A percentile compares a stretch with the other conserved stretches of the same genome.
These are phyloP conservation scores for Forsythia suspensa DNA, from an alignment of 257 asterid species.

Conservation along the genomic window DNA sequence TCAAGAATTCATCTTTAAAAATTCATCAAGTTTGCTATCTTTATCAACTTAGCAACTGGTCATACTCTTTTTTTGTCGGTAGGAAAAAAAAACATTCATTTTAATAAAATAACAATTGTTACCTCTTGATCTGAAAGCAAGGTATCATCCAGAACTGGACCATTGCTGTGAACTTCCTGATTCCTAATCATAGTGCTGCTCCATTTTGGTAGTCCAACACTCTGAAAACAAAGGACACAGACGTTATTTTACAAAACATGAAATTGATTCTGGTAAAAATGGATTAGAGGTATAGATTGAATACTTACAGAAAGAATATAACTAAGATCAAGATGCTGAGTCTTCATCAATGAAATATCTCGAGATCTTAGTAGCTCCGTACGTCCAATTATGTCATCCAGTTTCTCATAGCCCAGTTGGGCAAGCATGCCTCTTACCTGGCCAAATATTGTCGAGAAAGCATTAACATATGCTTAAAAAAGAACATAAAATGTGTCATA, in stretches of 20 bases:
- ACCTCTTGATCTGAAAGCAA: conserved; percentile 86
- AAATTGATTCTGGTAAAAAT: conserved; percentile 9
- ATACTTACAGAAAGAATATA: conserved; percentile 73
- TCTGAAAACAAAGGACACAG: conserved; percentile 38
- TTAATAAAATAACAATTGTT: conserved; percentile 8
- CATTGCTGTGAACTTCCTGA: conserved; percentile 91
- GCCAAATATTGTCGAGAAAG: conserved; percentile 24
- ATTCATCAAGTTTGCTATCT: neutral
- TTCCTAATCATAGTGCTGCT: conserved; percentile 86
- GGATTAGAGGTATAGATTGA: conserved; percentile 1
- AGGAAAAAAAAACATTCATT: neutral
- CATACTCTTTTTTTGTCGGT: neutral
- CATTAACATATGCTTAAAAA: conserved; percentile 6
- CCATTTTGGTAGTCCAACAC: conserved; percentile 83
- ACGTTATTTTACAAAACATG: conserved; percentile 6
- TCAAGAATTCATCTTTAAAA: neutral
- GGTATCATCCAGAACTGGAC: conserved; percentile 89
- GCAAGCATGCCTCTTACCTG: conserved; percentile 95
- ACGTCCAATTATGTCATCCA: conserved; percentile 91
- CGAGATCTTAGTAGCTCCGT: conserved; percentile 78
- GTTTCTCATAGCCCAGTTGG: conserved; percentile 89
- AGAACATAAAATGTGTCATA: neutral
- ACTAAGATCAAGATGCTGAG: conserved; percentile 92
- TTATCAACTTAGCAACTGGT: neutral
- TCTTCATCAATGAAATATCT: conserved; percentile 85